These are phyloP conservation scores for Metschnikowia lachancei DNA, from an alignment of 805 yeast genomes.

Conservation along the genomic window DNA sequence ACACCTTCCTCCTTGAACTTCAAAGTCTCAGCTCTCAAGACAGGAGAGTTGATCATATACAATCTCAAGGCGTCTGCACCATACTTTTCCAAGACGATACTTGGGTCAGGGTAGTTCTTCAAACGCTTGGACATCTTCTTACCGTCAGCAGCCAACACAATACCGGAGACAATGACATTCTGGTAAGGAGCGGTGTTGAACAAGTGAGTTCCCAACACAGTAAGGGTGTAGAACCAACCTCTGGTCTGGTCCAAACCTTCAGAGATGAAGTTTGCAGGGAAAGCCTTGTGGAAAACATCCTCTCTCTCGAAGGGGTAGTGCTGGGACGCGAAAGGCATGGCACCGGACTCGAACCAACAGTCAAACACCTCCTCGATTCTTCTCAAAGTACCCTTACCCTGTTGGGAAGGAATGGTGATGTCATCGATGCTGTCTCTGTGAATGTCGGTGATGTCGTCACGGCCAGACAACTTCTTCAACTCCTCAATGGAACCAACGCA, in stretches of 20 bases:
- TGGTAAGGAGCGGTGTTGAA: conserved; percentile 91
- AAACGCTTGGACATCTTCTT: conserved; percentile 98
- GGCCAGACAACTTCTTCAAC: conserved; percentile 81
- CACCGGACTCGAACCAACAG: conserved; percentile 99
- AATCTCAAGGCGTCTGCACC: conserved; percentile 98
- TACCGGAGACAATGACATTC: conserved; percentile 94
- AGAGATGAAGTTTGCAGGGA: conserved; percentile 97
- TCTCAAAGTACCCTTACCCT: conserved; percentile 82
- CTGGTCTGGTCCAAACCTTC: conserved; percentile 99
- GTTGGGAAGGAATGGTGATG: conserved; percentile 86
- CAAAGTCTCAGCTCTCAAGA: conserved; percentile 92
- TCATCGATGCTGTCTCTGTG: conserved; percentile 93
- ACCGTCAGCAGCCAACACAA: conserved; percentile 96
- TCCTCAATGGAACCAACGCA: conserved; percentile 91
- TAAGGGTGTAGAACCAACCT: conserved; percentile 98
- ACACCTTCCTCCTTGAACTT: conserved; percentile 99
- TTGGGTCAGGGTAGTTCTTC: conserved; percentile 97
- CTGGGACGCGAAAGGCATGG: conserved; percentile 97
- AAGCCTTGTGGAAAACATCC: conserved; percentile 65
- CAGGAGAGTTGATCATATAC: conserved; percentile 96
- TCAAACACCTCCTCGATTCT: conserved; percentile 98
- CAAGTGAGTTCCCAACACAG: conserved; percentile 92
- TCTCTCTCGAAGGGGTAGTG: conserved; percentile 94
- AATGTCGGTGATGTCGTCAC: conserved; percentile 74
- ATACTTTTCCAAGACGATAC: conserved; percentile 71